Conservation (phyloP, 1,139 yeast genomes). For the Hyphopichia buzzinii region DNA sequence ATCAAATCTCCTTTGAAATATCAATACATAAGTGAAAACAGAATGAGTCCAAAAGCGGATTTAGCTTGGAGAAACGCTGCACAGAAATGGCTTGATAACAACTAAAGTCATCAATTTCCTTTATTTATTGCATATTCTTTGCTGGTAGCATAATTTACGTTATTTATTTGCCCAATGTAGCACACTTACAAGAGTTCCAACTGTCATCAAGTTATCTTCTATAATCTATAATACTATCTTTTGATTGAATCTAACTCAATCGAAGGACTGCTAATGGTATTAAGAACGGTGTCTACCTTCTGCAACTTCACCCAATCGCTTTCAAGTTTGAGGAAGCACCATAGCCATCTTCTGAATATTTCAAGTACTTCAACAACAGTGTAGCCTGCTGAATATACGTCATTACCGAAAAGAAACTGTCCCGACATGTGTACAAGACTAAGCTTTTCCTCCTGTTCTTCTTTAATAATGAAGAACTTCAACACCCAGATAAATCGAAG, state of each 20-base stretch:
- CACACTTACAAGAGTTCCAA: no score
- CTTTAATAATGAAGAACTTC: slow-evolving; percentile 39
- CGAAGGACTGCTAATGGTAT: neutral
- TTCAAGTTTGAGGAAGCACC: slow-evolving; percentile 85
- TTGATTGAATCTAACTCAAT: slow-evolving; percentile 1
- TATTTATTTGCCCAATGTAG: neutral
- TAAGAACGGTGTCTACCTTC: slow-evolving; percentile 1
- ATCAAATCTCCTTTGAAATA: slow-evolving; percentile 48
- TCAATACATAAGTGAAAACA: slow-evolving; percentile 41
- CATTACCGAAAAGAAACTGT: slow-evolving; percentile 39
- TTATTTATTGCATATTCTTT: neutral
- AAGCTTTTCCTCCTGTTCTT: slow-evolving; percentile 10
- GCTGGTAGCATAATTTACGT: slow-evolving; percentile 3
- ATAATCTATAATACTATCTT: slow-evolving; percentile 1
- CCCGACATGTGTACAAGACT: slow-evolving; percentile 5
- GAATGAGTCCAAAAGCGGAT: slow-evolving; percentile 50
- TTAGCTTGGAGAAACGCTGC: slow-evolving; percentile 54
- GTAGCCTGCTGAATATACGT: slow-evolving; percentile 56
- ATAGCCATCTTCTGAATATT: slow-evolving; percentile 77
- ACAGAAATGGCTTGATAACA: slow-evolving; percentile 44
- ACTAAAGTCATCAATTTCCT: slow-evolving; percentile 6
- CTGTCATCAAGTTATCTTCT: no score
- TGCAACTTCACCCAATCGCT: slow-evolving; percentile 58
- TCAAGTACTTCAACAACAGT: slow-evolving; percentile 70
- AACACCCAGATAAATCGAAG: slow-evolving; percentile 77